Conservation (phyloP, 2,329 filamentous ascomycete species). For the Pyricularia grisea region DNA sequence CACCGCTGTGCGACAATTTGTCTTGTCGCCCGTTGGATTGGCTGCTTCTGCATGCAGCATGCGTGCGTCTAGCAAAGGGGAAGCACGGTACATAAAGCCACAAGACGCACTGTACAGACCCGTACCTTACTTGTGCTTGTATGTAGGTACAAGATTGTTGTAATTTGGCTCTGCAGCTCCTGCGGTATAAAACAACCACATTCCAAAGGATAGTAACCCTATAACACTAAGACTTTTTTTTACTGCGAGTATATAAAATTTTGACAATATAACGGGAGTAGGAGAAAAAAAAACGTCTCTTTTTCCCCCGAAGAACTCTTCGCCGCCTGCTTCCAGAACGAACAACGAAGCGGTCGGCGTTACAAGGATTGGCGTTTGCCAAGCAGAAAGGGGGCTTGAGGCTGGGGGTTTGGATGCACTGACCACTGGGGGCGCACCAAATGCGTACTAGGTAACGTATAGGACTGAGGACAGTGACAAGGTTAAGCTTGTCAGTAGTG, state of each 20-base stretch:
- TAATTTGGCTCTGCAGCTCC: neutral
- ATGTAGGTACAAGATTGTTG: neutral
- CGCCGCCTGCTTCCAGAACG: neutral
- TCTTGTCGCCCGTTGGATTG: neutral
- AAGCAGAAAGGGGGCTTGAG: neutral
- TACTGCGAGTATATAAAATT: neutral
- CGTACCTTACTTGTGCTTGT: neutral
- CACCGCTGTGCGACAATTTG: neutral
- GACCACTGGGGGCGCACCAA: neutral
- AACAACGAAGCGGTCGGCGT: neutral
- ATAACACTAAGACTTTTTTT: neutral
- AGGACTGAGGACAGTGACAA: neutral
- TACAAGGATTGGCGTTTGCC: neutral
- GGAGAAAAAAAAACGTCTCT: neutral
- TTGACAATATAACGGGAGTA: neutral
- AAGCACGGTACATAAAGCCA: neutral
- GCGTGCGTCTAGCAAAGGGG: neutral
- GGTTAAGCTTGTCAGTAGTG: neutral
- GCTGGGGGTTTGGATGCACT: neutral
- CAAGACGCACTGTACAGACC: neutral
- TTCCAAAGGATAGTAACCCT: neutral
- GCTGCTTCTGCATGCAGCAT: neutral
- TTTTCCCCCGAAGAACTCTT: neutral
- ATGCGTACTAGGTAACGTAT: neutral
- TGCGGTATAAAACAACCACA: neutral